Base-by-base conservation (phyloP, 2,329 filamentous ascomycete genomes). In the Arthrobotrys sphaeroides region DNA sequence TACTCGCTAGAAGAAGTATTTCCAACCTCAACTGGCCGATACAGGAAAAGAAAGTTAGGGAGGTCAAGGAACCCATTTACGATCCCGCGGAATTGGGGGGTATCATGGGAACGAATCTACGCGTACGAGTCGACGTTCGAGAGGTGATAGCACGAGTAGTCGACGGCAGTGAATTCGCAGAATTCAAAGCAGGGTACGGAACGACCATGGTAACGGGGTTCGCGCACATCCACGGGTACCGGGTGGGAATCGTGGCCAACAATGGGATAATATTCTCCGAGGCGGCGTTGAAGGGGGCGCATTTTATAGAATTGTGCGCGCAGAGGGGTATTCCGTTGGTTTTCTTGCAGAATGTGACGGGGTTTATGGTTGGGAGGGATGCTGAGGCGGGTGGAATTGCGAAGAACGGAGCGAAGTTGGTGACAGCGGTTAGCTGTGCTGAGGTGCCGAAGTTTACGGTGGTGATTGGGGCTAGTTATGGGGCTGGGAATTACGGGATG, bases 371-470 rank as follows among this genome's bases (percentile, higher is more conserved):
- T 31, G 95, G 95, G 45, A 88, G 89, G 16, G 92, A 95, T 80
- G 93, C 94, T 0, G 95, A 99, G 84, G 90, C 91, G 65, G 94
- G 94, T 61, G 95, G 95, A 10, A 98, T 99, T 79, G 95, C 95
- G 65, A 98, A 98, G 86, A 96, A 98, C 81, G 95, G 95, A 42
- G 95, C 95, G 4, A 98, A 99, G 84, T 88, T 99, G 16, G 95
- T 98, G 26, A 96, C 93, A 1, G 95, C 94, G 5, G 95, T 98
- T 9, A 92, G 93, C 6, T 97, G 94, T 81, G 94, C 94, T 2
- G 89, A 95, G 78, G 94, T 98, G 43, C 94, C 95, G 78, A 98
- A 99, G 83, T 94, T 98, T 81, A 99, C 95, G 0, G 92, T 99
- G 13, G 92, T 99, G 0, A 90, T 97, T n/a, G 95, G 95, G 22